These are phyloP conservation scores for Mediolabrus comicus DNA, from an alignment of 108 stramenopile species.

Conservation along the genomic window DNA sequence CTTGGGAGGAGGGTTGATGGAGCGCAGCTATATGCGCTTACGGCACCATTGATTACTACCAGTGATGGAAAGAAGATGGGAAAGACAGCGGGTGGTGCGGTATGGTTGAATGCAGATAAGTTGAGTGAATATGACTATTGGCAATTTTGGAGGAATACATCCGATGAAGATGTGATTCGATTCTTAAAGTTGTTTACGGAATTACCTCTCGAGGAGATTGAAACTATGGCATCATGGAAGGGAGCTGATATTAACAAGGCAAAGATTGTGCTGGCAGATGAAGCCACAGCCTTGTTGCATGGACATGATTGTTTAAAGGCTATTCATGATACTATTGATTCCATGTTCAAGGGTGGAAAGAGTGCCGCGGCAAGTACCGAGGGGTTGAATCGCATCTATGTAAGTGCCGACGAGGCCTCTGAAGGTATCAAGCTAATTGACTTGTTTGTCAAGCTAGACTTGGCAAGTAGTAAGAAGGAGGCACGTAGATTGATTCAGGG, in stretches of 20 bases:
- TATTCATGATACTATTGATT: slow-evolving; percentile 88
- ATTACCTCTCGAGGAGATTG: slow-evolving; percentile 85
- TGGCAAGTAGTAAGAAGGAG: slow-evolving; percentile 90
- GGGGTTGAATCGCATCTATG: slow-evolving; percentile 63
- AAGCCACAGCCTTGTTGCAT: slow-evolving; percentile 92
- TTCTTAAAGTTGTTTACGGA: slow-evolving; percentile 96
- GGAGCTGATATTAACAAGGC: slow-evolving; percentile 91
- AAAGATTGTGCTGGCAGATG: slow-evolving; percentile 94
- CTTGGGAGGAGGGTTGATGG: slow-evolving; percentile 85
- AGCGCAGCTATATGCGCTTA: slow-evolving; percentile 90
- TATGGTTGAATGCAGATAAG: slow-evolving; percentile 94
- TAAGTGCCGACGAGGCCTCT: slow-evolving; percentile 45
- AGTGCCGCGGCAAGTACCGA: slow-evolving; percentile 54
- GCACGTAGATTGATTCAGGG: slow-evolving; percentile 92
- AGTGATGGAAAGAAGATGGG: slow-evolving; percentile 99
- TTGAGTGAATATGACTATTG: slow-evolving; percentile 96
- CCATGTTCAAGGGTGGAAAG: slow-evolving; percentile 66
- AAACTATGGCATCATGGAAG: slow-evolving; percentile 53
- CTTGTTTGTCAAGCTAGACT: slow-evolving; percentile 75
- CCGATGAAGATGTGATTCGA: slow-evolving; percentile 91
- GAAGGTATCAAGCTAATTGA: slow-evolving; percentile 71
- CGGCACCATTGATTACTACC: slow-evolving; percentile 97
- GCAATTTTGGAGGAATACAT: slow-evolving; percentile 98
- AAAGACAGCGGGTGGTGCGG: slow-evolving; percentile 95
- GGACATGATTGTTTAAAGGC: slow-evolving; percentile 77